Evolutionary conservation across 768 basidiomycete species (phyloP).

Genomic region (Pisolithus orientalis): DNA sequence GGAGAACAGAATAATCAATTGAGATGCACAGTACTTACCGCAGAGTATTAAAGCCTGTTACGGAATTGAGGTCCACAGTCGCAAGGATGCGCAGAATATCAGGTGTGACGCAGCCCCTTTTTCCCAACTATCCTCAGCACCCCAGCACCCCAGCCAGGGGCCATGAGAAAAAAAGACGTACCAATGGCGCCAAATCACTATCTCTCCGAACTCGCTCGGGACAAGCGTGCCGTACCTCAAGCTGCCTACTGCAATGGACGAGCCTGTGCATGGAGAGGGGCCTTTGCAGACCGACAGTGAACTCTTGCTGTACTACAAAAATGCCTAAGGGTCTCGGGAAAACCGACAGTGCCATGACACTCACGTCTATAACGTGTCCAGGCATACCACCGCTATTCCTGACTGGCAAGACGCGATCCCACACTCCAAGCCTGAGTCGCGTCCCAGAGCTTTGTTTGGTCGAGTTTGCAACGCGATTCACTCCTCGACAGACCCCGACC

Average conservation of each 20-base stretch:
- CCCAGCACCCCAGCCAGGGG: background rate
- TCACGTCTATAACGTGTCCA: constrained; percentile 28
- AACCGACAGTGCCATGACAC: constrained; percentile 1
- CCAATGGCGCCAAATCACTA: constrained; percentile 76
- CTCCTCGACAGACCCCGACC: background rate
- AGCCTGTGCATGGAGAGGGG: constrained; percentile 50
- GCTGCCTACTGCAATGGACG: constrained; percentile 45
- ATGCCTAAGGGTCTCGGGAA: constrained; percentile 4
- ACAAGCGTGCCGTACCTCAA: constrained; percentile 59
- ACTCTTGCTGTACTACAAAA: constrained; percentile 63
- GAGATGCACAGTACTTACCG: constrained; percentile 32
- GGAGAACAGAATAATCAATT: background rate
- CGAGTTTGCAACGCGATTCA: constrained; percentile 9
- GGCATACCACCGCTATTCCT: constrained; percentile 5
- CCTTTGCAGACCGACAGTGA: constrained; percentile 65
- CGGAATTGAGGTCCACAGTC: constrained; percentile 30
- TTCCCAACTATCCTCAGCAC: background rate
- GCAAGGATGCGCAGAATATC: constrained; percentile 49
- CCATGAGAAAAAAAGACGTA: constrained; percentile 23
- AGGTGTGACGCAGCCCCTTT: constrained; percentile 69
- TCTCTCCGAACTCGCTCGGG: constrained; percentile 46
- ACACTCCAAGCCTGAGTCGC: too few species aligned
- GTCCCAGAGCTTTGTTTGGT: constrained; percentile 8
- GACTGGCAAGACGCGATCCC: background rate
- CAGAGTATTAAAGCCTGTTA: constrained; percentile 48